Evolutionary conservation across 371 early-diverging fungal genomes (phyloP).

Genomic region (Mortierella sp.): DNA sequence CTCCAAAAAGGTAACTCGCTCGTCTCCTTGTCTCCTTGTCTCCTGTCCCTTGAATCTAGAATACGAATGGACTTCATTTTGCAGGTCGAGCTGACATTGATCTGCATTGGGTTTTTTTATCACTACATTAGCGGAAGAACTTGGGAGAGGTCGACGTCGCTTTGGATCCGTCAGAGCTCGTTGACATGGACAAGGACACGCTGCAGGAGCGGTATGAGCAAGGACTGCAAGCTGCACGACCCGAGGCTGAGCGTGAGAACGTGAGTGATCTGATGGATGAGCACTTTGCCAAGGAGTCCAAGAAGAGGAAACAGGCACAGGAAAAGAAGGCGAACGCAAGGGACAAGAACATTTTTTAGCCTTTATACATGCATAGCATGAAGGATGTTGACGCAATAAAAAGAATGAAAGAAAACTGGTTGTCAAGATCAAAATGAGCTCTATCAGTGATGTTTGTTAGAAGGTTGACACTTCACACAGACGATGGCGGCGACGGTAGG

Average conservation of each 20-base stretch:
- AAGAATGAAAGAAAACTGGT: too few relatives aligned
- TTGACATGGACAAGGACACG: conserved; percentile 77
- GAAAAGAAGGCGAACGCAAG: conserved; percentile 64
- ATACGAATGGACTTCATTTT: too few relatives aligned
- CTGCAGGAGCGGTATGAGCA: conserved; percentile 81
- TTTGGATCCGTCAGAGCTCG: conserved; percentile 82
- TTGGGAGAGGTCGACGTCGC: conserved; percentile 76
- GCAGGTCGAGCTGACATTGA: too few relatives aligned
- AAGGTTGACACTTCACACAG: too few relatives aligned
- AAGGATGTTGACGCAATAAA: too few relatives aligned
- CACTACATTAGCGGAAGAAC: conserved; percentile 59
- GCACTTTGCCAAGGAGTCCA: conserved; percentile 75
- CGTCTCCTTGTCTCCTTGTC: too few relatives aligned
- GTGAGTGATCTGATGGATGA: conserved; percentile 90
- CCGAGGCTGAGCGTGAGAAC: conserved; percentile 71
- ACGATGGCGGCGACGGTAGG: too few relatives aligned
- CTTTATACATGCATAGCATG: too few relatives aligned
- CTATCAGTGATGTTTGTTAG: too few relatives aligned
- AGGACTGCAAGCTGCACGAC: conserved; percentile 63
- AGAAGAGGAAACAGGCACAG: conserved; percentile 75
- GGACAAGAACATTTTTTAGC: conserved; percentile 77
- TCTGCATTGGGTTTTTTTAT: neutral
- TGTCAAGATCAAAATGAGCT: too few relatives aligned
- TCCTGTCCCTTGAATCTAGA: too few relatives aligned
- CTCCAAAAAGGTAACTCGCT: conserved; percentile 25